Base-by-base conservation (phyloP, 1,139 yeast genomes). In the Geotrichum fermentans region DNA sequence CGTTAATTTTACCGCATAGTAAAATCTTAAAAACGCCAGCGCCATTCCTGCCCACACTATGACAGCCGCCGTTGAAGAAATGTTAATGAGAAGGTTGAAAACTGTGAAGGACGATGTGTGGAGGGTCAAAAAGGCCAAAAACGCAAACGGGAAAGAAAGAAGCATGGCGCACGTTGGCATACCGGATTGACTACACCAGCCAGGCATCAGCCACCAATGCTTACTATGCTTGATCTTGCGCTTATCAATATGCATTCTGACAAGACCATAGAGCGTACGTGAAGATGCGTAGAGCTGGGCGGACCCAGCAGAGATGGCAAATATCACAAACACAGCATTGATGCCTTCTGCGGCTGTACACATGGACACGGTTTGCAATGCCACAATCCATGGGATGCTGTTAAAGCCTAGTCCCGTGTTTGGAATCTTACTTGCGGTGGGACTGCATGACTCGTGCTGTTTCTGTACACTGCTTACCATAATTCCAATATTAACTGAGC, bases 11-110 rank as follows among this genome's bases (percentile, higher is more conserved):
- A 87, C 68, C 0, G 90, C 95, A 57, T 75, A 75, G 64, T 76
- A 82, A 59, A 85, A 87, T 48, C 96, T 67, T 29, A 85, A 67
- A 60, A 75, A 87, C 1, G 92, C 76, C 16, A 85, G 64, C 57
- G 88, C 81, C 84, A 87, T 83, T 4, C 90, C 86, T 51, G 82
- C 78, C 95, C 95, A 87, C 45, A 83, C 85, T 30, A 86, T 65
- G 48, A 85, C 74, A 1, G 88, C 87, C 0, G 90, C 76, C 1
- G 88, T 77, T 0, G 89, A 79, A 52, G 83, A 79, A 34, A 84
- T 71, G 56, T 79, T 75, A 8, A 83, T 75, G 51, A 85, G 69
- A 60, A 81, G 75, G 56, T 78, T 82, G 57, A 85, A 84, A 2
- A 83, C 84, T n/a, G 71, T 67, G 8, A 84, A 77, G 0, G 88